A percentile compares a stretch with the other conserved stretches of the same genome.
Conservation (phyloP, 495 filamentous ascomycete species). For the Podospora conica region DNA sequence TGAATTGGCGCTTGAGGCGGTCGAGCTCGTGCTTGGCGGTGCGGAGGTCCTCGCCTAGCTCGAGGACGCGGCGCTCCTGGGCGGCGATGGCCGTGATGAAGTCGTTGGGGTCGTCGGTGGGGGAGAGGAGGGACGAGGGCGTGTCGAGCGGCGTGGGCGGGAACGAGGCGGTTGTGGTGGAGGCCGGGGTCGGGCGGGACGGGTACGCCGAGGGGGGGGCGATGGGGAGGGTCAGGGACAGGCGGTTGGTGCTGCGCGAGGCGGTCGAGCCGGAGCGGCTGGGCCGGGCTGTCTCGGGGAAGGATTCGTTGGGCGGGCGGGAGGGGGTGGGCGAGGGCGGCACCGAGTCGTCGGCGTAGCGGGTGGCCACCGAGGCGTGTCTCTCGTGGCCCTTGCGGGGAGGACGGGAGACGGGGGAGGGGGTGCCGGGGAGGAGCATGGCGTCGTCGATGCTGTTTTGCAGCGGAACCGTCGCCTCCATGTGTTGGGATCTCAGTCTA, state of each 20-base stretch:
- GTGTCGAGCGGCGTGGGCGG: conserved; percentile 45
- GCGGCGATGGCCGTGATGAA: conserved; percentile 85
- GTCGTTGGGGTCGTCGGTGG: conserved; percentile 66
- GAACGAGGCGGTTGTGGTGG: conserved; percentile 33
- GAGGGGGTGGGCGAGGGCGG: conserved; percentile 19
- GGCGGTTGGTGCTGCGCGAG: conserved; percentile 57
- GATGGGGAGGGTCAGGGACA: conserved; percentile 78
- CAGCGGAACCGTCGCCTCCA: conserved; percentile 26
- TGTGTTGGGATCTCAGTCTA: conserved; percentile 6
- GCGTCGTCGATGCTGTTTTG: conserved; percentile 25
- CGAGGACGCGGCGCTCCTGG: conserved; percentile 87
- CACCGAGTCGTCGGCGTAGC: conserved; percentile 16
- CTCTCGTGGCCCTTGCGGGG: conserved; percentile 16
- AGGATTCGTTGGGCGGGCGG: conserved; percentile 15
- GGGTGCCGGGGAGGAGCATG: conserved; percentile 19
- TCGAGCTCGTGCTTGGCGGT: conserved; percentile 73
- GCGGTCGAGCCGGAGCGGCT: conserved; percentile 47
- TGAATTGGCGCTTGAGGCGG: conserved; percentile 76
- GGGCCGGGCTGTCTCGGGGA: conserved; percentile 38
- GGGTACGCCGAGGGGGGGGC: conserved; percentile 35
- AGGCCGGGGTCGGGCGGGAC: conserved; percentile 39
- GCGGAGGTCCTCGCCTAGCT: conserved; percentile 79
- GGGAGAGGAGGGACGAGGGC: conserved; percentile 39
- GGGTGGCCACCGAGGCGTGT: conserved; percentile 10
- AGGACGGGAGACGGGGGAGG: conserved; percentile 7